phyloP scores from a whole-genome alignment of 2,329 filamentous ascomycete genomes.

The Trichoderma arundinaceum region DNA sequence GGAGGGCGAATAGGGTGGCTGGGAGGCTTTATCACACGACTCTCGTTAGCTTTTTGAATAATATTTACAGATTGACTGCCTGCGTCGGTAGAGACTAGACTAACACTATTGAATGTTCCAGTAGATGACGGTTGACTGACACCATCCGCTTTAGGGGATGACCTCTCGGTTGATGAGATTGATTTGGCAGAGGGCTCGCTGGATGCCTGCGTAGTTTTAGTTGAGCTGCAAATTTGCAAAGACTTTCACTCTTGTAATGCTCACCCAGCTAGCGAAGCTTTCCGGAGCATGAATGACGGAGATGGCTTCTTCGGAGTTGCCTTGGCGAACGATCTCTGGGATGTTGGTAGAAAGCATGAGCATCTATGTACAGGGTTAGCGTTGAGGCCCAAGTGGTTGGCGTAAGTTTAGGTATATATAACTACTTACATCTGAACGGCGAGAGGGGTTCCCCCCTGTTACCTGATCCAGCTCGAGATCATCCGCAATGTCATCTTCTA shows the following conservation, averaged over 20 bases:
- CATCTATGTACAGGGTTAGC: conserved; percentile 46
- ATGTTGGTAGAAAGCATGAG: conserved; percentile 63
- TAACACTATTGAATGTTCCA: conserved; percentile 37
- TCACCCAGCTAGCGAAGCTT: conserved; percentile 80
- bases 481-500: conserved; percentile 76
- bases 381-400: neutral
- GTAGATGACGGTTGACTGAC: conserved; percentile 16
- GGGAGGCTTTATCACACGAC: conserved; percentile 15
- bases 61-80: neutral
- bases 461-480: conserved; percentile 53
- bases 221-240: conserved; percentile 11
- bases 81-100: neutral
- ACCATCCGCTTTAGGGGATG: conserved; percentile 49
- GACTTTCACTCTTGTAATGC: conserved; percentile 40
- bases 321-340: conserved; percentile 61
- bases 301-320: conserved; percentile 75
- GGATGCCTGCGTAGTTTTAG: conserved; percentile 49
- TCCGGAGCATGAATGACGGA: conserved; percentile 92
- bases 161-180: conserved; percentile 44
- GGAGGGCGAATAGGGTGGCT: conserved; percentile 65
- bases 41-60: conserved; percentile 18
- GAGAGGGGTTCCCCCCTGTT: conserved; percentile 32
- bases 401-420: neutral
- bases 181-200: conserved; percentile 47
- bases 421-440: conserved; percentile 44